phyloP scores from a whole-genome alignment of 2,329 filamentous ascomycete species.

The Aspergillus hortae region DNA sequence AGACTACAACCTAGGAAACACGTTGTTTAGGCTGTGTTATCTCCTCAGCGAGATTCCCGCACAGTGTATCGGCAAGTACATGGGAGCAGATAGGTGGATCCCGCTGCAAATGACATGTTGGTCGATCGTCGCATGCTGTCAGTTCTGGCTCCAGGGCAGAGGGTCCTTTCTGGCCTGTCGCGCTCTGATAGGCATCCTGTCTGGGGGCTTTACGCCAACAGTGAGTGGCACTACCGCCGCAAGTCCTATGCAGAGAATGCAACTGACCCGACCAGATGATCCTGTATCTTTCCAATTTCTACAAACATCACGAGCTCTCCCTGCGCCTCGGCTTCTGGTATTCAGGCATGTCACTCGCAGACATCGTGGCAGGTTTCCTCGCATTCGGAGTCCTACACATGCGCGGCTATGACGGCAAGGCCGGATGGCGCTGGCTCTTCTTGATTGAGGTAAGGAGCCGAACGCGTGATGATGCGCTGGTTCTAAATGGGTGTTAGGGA shows the following conservation, averaged over 20 bases:
- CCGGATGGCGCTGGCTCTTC: conserved; percentile 36
- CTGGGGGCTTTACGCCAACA: conserved; percentile 46
- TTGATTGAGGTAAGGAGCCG: conserved; percentile 25
- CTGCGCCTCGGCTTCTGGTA: conserved; percentile 33
- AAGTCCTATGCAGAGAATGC: neutral
- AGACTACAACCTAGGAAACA: conserved; percentile 45
- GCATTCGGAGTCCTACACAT: conserved; percentile 40
- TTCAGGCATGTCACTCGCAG: conserved; percentile 35
- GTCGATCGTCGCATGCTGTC: conserved; percentile 34
- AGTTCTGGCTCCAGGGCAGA: conserved; percentile 46
- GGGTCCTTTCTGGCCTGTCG: conserved; percentile 38
- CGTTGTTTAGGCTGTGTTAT: conserved; percentile 54
- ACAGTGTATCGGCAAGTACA: conserved; percentile 54
- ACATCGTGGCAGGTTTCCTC: conserved; percentile 42
- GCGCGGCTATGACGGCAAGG: conserved; percentile 25
- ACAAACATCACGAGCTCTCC: conserved; percentile 64
- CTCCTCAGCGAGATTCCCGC: conserved; percentile 54
- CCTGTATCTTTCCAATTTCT: conserved; percentile 66
- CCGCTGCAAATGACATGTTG: conserved; percentile 50
- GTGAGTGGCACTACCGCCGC: conserved; percentile 9
- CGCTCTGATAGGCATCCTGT: conserved; percentile 43
- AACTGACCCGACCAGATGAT: conserved; percentile 18
- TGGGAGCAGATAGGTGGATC: conserved; percentile 55
- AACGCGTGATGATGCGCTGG: neutral
- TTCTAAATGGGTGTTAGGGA: conserved; percentile 11